Evolutionary conservation across 2,329 filamentous ascomycete genomes (phyloP).

Genomic region (Fusarium hostae): DNA sequence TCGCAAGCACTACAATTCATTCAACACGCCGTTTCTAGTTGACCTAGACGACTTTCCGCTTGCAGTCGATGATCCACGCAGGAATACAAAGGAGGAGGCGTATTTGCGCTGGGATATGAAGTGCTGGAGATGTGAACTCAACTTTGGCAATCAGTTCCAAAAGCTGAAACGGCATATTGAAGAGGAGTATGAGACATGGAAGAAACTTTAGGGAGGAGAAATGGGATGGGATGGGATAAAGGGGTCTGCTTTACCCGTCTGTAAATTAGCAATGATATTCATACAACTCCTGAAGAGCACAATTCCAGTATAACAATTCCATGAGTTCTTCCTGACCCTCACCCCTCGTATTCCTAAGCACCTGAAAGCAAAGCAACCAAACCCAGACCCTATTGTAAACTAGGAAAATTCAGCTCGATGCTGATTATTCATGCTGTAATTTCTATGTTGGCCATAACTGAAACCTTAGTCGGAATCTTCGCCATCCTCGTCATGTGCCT

Average conservation of each 20-base stretch:
- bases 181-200: slow-evolving; percentile 82
- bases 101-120: slow-evolving; percentile 74
- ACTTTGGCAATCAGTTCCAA: slow-evolving; percentile 80
- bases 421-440: background rate
- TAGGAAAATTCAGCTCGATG: background rate
- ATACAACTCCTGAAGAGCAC: slow-evolving; percentile 26
- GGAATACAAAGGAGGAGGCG: slow-evolving; percentile 64
- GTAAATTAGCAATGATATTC: slow-evolving; percentile 21
- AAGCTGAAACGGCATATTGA: slow-evolving; percentile 80
- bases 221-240: slow-evolving; percentile 1
- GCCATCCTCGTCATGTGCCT: slow-evolving; percentile 39
- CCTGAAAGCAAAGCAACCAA: slow-evolving; percentile 3
- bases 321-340: slow-evolving; percentile 1
- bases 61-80: slow-evolving; percentile 69
- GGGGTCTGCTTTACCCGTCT: slow-evolving; percentile 32
- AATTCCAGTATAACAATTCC: slow-evolving; percentile 13
- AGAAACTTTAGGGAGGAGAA: slow-evolving; percentile 60
- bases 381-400: slow-evolving; percentile 5
- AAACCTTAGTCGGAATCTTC: slow-evolving; percentile 30
- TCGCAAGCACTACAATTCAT: slow-evolving; percentile 92
- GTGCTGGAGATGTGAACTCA: slow-evolving; percentile 86
- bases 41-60: slow-evolving; percentile 83
- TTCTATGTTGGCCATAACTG: background rate
- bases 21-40: slow-evolving; percentile 86
- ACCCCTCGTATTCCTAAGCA: background rate